Evolutionary conservation across 257 asterid genomes (phyloP).

Genomic region (Paraleonurus japonicus): DNA sequence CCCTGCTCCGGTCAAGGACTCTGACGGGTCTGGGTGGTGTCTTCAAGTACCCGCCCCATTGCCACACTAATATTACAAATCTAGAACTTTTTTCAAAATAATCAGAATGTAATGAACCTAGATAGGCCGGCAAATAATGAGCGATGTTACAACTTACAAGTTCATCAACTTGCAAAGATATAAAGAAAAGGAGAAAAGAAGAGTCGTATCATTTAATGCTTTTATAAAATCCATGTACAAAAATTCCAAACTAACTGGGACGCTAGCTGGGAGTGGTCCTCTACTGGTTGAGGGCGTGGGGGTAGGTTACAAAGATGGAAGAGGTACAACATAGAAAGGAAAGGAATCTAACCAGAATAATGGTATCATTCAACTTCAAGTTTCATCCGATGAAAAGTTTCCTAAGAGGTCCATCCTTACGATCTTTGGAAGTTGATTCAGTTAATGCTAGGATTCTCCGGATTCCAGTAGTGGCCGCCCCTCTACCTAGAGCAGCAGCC

Average conservation of each 20-base stretch:
- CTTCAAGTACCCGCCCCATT: background rate
- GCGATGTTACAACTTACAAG: background rate
- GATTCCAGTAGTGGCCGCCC: slow-evolving; percentile 92
- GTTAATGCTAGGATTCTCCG: slow-evolving; percentile 88
- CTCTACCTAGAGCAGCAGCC: slow-evolving; percentile 98
- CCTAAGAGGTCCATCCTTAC: slow-evolving; percentile 90
- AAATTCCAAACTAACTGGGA: slow-evolving; percentile 3
- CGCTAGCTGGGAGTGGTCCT: slow-evolving; percentile 8
- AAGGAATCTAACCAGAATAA: slow-evolving; percentile 22
- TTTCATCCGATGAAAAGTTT: slow-evolving; percentile 84
- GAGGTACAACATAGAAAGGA: background rate
- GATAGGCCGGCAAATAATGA: background rate
- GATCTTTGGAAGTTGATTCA: slow-evolving; percentile 83
- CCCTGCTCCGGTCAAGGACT: no score
- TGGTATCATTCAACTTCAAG: background rate
- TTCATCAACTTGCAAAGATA: background rate
- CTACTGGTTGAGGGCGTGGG: background rate
- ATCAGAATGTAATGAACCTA: background rate
- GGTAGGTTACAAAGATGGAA: background rate
- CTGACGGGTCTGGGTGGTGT: background rate
- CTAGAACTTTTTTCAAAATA: background rate
- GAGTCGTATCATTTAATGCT: background rate
- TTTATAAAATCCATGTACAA: slow-evolving; percentile 22
- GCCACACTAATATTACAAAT: background rate
- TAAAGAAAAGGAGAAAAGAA: background rate